phyloP scores from a whole-genome alignment of 176 grass and related monocot species.

The Phoenix roebelenii region DNA sequence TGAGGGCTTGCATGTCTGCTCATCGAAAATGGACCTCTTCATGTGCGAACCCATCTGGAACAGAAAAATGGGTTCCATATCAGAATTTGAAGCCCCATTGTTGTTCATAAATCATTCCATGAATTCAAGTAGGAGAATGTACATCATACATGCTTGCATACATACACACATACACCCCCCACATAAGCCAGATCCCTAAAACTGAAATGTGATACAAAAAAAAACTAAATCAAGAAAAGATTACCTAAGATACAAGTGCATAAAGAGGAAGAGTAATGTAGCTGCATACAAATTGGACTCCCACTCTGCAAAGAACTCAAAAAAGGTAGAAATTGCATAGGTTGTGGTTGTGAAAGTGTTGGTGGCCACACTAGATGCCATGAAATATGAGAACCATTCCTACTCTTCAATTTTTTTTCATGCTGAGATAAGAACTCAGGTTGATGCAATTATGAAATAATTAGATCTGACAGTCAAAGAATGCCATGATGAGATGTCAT shows the following conservation, averaged over 20 bases:
- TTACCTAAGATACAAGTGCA: constrained; percentile 58
- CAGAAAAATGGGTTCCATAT: not conserved
- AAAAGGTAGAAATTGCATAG: too few species aligned
- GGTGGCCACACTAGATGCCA: too few species aligned
- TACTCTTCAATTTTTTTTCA: too few species aligned
- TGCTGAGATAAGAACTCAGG: too few species aligned
- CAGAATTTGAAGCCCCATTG: not conserved
- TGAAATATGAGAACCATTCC: too few species aligned
- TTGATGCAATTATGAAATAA: too few species aligned
- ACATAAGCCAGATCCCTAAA: not conserved
- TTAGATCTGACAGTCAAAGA: too few species aligned
- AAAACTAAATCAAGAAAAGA: not conserved
- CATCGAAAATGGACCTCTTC: constrained; percentile 96
- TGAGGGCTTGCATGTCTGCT: constrained; percentile 91
- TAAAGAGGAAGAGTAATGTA: constrained; percentile 71
- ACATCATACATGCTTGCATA: not conserved
- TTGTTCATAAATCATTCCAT: not conserved
- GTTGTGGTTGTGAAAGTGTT: too few species aligned
- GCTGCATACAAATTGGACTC: constrained; percentile 74
- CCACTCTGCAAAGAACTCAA: constrained; percentile 24
- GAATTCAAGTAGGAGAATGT: not conserved
- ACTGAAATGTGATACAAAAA: not conserved
- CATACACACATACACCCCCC: too few species aligned
- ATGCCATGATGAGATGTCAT: too few species aligned
- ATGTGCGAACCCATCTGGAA: constrained; percentile 83